Evolutionary conservation across 805 yeast genomes (phyloP).

Genomic region (Maudiozyma barnettii): DNA sequence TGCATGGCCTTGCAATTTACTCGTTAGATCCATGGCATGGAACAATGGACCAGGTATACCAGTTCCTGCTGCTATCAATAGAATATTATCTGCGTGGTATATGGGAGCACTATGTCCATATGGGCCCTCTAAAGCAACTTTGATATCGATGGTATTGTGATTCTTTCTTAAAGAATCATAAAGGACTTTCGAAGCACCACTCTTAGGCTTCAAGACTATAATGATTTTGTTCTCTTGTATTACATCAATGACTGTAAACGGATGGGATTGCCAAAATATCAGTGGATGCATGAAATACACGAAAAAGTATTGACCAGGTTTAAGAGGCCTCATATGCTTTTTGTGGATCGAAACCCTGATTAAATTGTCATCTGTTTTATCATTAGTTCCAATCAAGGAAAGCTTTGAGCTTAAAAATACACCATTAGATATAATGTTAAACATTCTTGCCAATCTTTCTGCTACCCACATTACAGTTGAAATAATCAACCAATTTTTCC

Average conservation of each 20-base stretch:
- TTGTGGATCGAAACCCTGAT: constrained; percentile 11
- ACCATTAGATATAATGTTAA: constrained; percentile 20
- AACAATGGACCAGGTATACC: constrained; percentile 59
- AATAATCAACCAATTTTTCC: constrained; percentile 34
- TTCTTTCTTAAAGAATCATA: constrained; percentile 26
- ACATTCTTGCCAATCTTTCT: constrained; percentile 33
- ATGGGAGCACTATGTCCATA: constrained; percentile 49
- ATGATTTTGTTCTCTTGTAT: constrained; percentile 27
- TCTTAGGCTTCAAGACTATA: constrained; percentile 37
- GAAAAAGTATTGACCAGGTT: constrained; percentile 39
- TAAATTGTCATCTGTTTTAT: constrained; percentile 7
- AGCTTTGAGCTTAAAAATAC: constrained; percentile 15
- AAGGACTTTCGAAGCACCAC: constrained; percentile 35
- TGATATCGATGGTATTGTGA: constrained; percentile 24
- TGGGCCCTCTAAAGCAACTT: constrained; percentile 53
- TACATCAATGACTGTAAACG: constrained; percentile 42
- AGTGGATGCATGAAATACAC: constrained; percentile 38
- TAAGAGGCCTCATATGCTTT: constrained; percentile 17
- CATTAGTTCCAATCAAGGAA: constrained; percentile 6
- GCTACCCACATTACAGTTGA: constrained; percentile 34
- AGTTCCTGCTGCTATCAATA: constrained; percentile 64
- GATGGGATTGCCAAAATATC: constrained; percentile 49
- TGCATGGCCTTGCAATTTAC: neutral
- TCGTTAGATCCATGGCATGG: constrained; percentile 32
- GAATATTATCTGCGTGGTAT: constrained; percentile 41